phyloP scores from a whole-genome alignment of 441 rosid species.

The Mallotus japonicus region DNA sequence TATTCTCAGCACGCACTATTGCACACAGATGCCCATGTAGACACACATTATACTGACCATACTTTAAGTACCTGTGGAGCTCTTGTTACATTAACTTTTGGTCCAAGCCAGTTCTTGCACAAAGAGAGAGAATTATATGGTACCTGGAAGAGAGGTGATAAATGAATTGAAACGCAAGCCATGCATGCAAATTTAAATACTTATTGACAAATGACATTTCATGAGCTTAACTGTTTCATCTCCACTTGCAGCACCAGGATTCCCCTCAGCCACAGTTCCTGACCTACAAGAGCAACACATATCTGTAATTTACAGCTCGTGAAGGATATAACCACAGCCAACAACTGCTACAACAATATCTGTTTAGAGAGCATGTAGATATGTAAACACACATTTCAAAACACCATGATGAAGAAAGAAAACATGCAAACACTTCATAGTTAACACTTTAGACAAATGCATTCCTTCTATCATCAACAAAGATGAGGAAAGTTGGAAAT shows the following conservation, averaged over 20 bases:
- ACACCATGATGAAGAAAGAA: neutral
- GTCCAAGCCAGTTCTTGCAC: conserved; percentile 98
- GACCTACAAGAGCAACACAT: conserved; percentile 50
- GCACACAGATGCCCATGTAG: neutral
- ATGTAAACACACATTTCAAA: conserved; percentile 5
- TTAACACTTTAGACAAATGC: neutral
- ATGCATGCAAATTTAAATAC: conserved; percentile 15
- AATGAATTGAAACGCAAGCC: conserved; percentile 20
- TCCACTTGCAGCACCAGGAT: conserved; percentile 84
- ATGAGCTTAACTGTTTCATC: conserved; percentile 79
- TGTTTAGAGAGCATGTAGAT: neutral
- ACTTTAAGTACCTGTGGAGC: conserved; percentile 75
- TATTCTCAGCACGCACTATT: too few relatives aligned
- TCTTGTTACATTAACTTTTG: conserved; percentile 84
- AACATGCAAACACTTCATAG: conserved; percentile 1
- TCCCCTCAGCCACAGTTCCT: conserved; percentile 85
- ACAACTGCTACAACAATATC: neutral
- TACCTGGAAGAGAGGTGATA: conserved; percentile 48
- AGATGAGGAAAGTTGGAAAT: neutral
- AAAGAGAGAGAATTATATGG: conserved; percentile 93
- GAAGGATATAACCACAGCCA: conserved; percentile 3
- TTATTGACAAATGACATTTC: conserved; percentile 16
- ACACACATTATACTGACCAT: neutral
- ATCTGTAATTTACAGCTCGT: neutral
- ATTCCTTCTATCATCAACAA: neutral